phyloP scores from a whole-genome alignment of 2,329 filamentous ascomycete species.

The Berkeleyomyces basicola region DNA sequence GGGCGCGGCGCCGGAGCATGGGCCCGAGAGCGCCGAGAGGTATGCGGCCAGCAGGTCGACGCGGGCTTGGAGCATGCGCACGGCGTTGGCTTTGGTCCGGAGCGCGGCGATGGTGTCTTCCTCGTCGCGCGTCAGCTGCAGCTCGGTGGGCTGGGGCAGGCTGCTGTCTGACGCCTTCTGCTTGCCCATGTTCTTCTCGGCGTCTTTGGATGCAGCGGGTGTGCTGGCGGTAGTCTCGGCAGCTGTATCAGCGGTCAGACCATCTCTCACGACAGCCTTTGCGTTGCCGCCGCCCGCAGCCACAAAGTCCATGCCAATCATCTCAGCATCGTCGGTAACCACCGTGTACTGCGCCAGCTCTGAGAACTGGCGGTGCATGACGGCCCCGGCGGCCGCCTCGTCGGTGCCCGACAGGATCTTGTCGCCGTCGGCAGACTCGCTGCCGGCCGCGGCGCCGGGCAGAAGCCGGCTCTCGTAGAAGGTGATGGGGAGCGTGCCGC shows the following conservation, averaged over 20 bases:
- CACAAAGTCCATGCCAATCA: slow-evolving; percentile 93
- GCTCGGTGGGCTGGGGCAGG: slow-evolving; percentile 9
- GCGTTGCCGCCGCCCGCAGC: slow-evolving; percentile 73
- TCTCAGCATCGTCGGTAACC: slow-evolving; percentile 89
- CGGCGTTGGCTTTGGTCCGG: slow-evolving; percentile 77
- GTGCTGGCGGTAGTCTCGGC: slow-evolving; percentile 13
- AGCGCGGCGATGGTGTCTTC: slow-evolving; percentile 49
- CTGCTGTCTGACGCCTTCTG: slow-evolving; percentile 19
- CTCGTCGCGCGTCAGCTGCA: slow-evolving; percentile 38
- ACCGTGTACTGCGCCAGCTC: slow-evolving; percentile 65
- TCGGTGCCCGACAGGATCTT: slow-evolving; percentile 29
- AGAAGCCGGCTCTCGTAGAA: slow-evolving; percentile 56
- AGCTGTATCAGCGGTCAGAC: slow-evolving; percentile 18
- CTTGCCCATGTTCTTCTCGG: slow-evolving; percentile 16
- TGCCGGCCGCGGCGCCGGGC: slow-evolving; percentile 25
- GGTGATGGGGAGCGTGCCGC: slow-evolving; percentile 72
- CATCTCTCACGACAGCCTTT: slow-evolving; percentile 32
- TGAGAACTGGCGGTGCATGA: slow-evolving; percentile 54
- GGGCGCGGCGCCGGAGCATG: slow-evolving; percentile 18
- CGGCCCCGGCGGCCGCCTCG: slow-evolving; percentile 41
- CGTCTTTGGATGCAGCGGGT: slow-evolving; percentile 19
- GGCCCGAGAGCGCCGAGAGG: slow-evolving; percentile 47
- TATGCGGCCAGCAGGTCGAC: slow-evolving; percentile 61
- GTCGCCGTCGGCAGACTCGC: slow-evolving; percentile 46
- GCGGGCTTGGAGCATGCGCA: slow-evolving; percentile 77